These are phyloP conservation scores for Gamsiella multidivaricata DNA, from an alignment of 192 early-diverging fungal genomes.

Conservation along the genomic window DNA sequence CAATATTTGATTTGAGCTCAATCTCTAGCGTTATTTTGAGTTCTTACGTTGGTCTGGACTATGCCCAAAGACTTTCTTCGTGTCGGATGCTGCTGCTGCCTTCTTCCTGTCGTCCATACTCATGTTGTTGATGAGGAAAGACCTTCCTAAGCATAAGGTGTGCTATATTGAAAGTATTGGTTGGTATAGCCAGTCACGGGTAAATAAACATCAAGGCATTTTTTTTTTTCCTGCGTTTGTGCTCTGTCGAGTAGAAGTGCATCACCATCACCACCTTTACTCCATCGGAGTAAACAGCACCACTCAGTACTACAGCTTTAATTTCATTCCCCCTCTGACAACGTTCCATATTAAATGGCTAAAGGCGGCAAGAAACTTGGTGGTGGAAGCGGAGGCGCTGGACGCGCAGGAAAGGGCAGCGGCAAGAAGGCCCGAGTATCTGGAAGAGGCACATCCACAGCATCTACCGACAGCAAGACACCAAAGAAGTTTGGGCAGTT, in stretches of 20 bases:
- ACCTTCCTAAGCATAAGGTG: too few species aligned
- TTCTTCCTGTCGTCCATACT: slow-evolving; percentile 31
- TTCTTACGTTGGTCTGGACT: slow-evolving; percentile 62
- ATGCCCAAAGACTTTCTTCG: slow-evolving; percentile 55
- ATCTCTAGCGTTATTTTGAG: not conserved
- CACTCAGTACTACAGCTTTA: too few species aligned
- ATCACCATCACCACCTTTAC: not conserved
- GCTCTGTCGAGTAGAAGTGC: not conserved
- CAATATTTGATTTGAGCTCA: too few species aligned
- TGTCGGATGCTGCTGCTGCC: slow-evolving; percentile 26
- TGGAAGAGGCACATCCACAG: slow-evolving; percentile 40
- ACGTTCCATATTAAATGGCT: slow-evolving; percentile 22
- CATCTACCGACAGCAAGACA: slow-evolving; percentile 39
- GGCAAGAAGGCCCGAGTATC: slow-evolving; percentile 19
- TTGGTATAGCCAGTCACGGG: slow-evolving; percentile 16
- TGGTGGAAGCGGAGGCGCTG: slow-evolving; percentile 10
- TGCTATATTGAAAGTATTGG: too few species aligned
- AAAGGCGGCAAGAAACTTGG: slow-evolving; percentile 25
- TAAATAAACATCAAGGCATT: not conserved
- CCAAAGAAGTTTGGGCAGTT: slow-evolving; percentile 60
- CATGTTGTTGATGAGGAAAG: not conserved
- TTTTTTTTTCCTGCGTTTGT: slow-evolving; percentile 23
- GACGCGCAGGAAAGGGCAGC: slow-evolving; percentile 1
- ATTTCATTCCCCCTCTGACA: not conserved
- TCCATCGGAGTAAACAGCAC: too few species aligned